A percentile compares a stretch with the other conserved stretches of the same genome.
Conservation (phyloP, 495 filamentous ascomycete species). For the Aspergillus diversus region DNA sequence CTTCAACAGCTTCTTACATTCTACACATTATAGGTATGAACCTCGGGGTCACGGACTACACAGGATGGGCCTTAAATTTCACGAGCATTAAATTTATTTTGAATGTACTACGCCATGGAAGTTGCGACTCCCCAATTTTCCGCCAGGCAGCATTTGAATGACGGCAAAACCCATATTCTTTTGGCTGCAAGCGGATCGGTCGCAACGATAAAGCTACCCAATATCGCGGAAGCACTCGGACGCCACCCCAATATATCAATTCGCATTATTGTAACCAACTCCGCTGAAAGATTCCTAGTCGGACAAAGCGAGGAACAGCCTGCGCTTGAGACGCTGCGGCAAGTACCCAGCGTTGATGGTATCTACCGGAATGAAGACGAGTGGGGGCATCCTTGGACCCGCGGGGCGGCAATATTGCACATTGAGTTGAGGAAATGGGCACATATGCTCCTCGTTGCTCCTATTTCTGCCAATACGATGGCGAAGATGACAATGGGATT, state of each 20-base stretch:
- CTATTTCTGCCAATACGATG: slow-evolving; percentile 76
- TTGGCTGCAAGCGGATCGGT: slow-evolving; percentile 78
- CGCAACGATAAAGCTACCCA: slow-evolving; percentile 87
- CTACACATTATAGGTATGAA: not conserved
- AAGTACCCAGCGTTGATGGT: slow-evolving; percentile 64
- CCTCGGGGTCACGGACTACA: not conserved
- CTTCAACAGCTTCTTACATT: no score
- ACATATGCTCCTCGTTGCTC: slow-evolving; percentile 78
- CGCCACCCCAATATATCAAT: slow-evolving; percentile 64
- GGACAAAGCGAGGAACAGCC: slow-evolving; percentile 75
- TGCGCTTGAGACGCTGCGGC: slow-evolving; percentile 50
- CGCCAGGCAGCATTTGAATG: slow-evolving; percentile 43
- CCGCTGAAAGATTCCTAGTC: slow-evolving; percentile 70
- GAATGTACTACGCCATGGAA: slow-evolving; percentile 3
- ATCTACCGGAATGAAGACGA: slow-evolving; percentile 81
- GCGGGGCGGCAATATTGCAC: slow-evolving; percentile 68
- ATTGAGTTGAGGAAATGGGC: slow-evolving; percentile 85
- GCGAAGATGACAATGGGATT: slow-evolving; percentile 75
- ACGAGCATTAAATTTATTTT: not conserved
- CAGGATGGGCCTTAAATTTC: not conserved
- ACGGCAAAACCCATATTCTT: slow-evolving; percentile 76
- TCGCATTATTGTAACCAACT: slow-evolving; percentile 74
- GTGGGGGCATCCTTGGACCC: slow-evolving; percentile 73
- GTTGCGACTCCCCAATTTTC: slow-evolving; percentile 24
- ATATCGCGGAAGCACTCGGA: slow-evolving; percentile 65